Conservation (phyloP, 257 asterid genomes). For the Penstemon newberryi region DNA sequence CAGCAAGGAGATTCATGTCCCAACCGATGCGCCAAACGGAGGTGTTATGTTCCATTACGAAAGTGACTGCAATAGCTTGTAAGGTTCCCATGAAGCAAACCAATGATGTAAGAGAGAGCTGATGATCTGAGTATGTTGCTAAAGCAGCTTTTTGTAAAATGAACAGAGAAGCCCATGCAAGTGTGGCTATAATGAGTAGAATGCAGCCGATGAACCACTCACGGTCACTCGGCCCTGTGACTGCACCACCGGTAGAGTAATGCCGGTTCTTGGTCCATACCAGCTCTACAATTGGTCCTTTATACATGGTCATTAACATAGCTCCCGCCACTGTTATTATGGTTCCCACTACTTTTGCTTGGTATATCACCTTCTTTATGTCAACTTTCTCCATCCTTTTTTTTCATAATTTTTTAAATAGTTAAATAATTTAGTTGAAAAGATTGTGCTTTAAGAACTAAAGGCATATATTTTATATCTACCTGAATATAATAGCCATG, state of each 20-base stretch:
- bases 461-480: neutral
- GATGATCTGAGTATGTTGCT: constrained; percentile 58
- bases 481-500: constrained; percentile 78
- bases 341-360: constrained; percentile 77
- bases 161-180: constrained; percentile 85
- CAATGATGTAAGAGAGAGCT: constrained; percentile 59
- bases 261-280: constrained; percentile 55
- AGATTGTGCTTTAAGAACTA: neutral
- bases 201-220: constrained; percentile 85
- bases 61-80: constrained; percentile 75
- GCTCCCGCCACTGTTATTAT: constrained; percentile 69
- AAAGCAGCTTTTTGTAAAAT: constrained; percentile 59
- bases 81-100: constrained; percentile 80
- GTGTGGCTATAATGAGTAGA: constrained; percentile 72
- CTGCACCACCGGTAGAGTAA: constrained; percentile 9
- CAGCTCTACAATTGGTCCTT: constrained; percentile 66
- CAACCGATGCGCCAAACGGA: constrained; percentile 73
- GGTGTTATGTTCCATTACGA: constrained; percentile 61
- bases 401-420: neutral
- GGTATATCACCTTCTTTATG: constrained; percentile 66
- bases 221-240: constrained; percentile 43
- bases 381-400: constrained; percentile 81
- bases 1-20: constrained; percentile 86
- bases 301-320: constrained; percentile 82
- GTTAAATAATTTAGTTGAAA: neutral